These are phyloP conservation scores for Raphanus raphanistrum DNA, from an alignment of 345 rosid genomes.

Conservation along the genomic window DNA sequence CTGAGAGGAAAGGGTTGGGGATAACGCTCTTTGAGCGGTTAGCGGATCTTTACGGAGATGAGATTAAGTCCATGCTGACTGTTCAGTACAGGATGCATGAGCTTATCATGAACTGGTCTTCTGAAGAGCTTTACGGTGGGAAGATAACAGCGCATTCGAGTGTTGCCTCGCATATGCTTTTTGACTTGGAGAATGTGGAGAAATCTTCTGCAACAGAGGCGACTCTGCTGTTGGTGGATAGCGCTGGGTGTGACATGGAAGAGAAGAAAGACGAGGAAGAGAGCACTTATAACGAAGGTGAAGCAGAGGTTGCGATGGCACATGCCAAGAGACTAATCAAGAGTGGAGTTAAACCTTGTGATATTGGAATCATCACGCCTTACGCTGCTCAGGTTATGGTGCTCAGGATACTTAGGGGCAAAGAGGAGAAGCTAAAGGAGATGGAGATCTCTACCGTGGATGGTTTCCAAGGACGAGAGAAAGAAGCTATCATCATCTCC, in stretches of 20 bases:
- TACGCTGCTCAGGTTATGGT: conserved; percentile 95
- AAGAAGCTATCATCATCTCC: conserved; percentile 91
- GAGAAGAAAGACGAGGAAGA: conserved; percentile 99
- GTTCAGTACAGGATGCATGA: conserved; percentile 99
- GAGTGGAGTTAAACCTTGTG: conserved; percentile 76
- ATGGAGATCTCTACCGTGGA: conserved; percentile 94
- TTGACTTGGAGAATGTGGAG: conserved; percentile 69
- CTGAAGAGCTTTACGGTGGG: conserved; percentile 72
- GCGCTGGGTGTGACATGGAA: conserved; percentile 97
- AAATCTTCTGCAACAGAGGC: conserved; percentile 77
- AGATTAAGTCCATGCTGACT: conserved; percentile 82
- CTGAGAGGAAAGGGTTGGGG: conserved; percentile 93
- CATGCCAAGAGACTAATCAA: conserved; percentile 82
- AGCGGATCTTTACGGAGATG: conserved; percentile 75
- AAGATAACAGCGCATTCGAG: conserved; percentile 85
- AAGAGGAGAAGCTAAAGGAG: conserved; percentile 71
- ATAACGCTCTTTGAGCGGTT: conserved; percentile 93
- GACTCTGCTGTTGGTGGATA: conserved; percentile 79
- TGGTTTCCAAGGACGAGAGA: conserved; percentile 97
- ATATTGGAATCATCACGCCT: conserved; percentile 90
- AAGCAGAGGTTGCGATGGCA: conserved; percentile 88
- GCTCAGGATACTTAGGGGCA: conserved; percentile 67
- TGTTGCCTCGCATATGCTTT: conserved; percentile 84
- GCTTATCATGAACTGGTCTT: conserved; percentile 97
- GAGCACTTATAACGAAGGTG: conserved; percentile 91